These are phyloP conservation scores for Hymenoscyphus fraxineus DNA, from an alignment of 2,329 filamentous ascomycete genomes.

Conservation along the genomic window DNA sequence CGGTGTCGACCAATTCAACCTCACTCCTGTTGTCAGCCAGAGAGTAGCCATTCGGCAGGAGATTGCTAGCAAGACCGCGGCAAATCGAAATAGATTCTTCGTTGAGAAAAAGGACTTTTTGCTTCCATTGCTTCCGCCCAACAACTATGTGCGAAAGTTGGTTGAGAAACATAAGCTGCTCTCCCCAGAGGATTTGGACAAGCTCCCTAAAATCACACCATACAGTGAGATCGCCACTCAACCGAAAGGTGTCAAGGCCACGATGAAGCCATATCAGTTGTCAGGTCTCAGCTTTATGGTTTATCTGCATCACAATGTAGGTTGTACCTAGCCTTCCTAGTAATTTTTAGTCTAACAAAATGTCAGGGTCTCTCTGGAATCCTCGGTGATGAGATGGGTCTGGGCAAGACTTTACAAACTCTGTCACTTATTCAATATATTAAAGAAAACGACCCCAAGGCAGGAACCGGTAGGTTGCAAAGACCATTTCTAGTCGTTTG, in stretches of 20 bases:
- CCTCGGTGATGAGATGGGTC: constrained; percentile 48
- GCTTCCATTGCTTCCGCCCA: constrained; percentile 33
- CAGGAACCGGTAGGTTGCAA: constrained; percentile 36
- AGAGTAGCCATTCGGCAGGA: constrained; percentile 30
- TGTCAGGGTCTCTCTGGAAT: constrained; percentile 40
- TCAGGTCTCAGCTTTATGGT: constrained; percentile 48
- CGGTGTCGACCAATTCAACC: constrained; percentile 14
- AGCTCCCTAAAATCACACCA: constrained; percentile 26
- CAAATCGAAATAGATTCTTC: constrained; percentile 34
- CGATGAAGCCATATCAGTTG: constrained; percentile 49
- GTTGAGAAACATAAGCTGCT: constrained; percentile 28
- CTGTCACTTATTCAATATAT: constrained; percentile 47
- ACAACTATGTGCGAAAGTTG: constrained; percentile 36
- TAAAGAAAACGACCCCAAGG: constrained; percentile 38
- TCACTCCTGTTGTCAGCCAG: constrained; percentile 27
- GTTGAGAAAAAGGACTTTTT: constrained; percentile 35
- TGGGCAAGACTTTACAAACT: constrained; percentile 48
- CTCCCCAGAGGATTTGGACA: constrained; percentile 21
- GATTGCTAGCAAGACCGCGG: constrained; percentile 30
- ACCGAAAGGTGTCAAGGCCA: constrained; percentile 41
- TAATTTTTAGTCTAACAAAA: constrained; percentile 4
- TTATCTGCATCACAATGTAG: constrained; percentile 41
- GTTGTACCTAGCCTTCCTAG: background rate
- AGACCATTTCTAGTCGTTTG: constrained; percentile 46
- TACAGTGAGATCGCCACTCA: constrained; percentile 31